phyloP scores from a whole-genome alignment of 257 asterid species.

The Nicotiana tabacum region DNA sequence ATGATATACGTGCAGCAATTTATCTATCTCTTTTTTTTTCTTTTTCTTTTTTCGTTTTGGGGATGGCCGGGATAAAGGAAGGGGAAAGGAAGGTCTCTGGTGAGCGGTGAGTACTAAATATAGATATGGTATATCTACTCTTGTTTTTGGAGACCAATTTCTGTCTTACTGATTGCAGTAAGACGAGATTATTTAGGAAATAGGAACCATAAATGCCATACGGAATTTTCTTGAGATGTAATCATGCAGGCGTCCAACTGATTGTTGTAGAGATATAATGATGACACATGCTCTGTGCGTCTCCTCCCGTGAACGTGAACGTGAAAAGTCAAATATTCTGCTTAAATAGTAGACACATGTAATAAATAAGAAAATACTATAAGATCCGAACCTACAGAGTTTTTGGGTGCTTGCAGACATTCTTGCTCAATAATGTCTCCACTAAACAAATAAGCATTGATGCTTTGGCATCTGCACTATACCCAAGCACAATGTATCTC shows the following conservation, averaged over 20 bases:
- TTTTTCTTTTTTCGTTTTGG: too few relatives aligned
- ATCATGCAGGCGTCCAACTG: background rate
- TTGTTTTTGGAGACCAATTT: background rate
- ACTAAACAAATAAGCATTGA: background rate
- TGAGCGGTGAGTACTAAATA: too few relatives aligned
- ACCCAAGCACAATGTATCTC: background rate
- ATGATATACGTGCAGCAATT: too few relatives aligned
- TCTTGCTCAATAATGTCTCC: background rate
- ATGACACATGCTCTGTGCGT: background rate
- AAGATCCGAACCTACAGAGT: background rate
- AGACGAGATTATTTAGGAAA: too few relatives aligned
- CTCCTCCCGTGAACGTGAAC: background rate
- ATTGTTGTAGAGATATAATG: background rate
- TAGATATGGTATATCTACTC: background rate
- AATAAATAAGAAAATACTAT: background rate
- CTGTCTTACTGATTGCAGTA: background rate
- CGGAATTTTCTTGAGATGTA: too few relatives aligned
- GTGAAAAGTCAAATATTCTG: background rate
- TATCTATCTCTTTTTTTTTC: too few relatives aligned
- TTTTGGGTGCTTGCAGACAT: background rate
- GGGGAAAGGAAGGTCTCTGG: too few relatives aligned
- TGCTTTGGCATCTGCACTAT: background rate
- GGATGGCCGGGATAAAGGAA: too few relatives aligned
- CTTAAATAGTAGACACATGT: background rate
- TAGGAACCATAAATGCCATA: background rate